Base-by-base conservation (phyloP, 768 basidiomycete species). In the Russula abietina region DNA sequence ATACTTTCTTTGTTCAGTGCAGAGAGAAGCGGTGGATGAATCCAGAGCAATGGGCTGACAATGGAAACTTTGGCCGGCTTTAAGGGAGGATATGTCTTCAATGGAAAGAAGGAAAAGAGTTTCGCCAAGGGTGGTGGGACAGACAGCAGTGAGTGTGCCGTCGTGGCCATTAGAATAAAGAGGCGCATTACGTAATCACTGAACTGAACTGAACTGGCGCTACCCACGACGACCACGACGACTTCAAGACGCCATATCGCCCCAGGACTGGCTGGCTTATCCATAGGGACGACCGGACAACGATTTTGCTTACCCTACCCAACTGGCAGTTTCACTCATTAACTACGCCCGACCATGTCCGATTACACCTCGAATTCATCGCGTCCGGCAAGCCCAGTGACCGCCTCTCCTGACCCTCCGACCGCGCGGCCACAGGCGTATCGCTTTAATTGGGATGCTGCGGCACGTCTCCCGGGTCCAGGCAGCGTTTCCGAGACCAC, bases 391-490 rank as follows among this genome's bases (percentile, higher is more conserved):
- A 81, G 84, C 4, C 84, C 86, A 41, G 73, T 81, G 55, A 77
- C 76, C 45, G 75, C 77, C 9, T 73, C 80, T 24, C 75, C 79
- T 69, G 72, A 75, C 32, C 69, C 79, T 22, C 73, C 76, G 24
- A 75, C 81, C 55, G 76, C 85, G 14, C 80, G 81, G 9, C 82
- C 84, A 5, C 36, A 24, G 1, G 61, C 67, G 17, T 91, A 85
- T 73, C 77, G 89, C 66, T 90, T 91, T 74, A 84, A 81, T 43
- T 92, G 88, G 87, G 90, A 91, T 69, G 78, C 80, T 11, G 70
- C 83, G 16, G 72, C 80, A 45, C 79, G 79, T 60, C 78, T 75
- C 57, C 78, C 74, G 57, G 88, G 89, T 4, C 88, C 89, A 38
- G 85, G 81, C 54, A 91, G 89, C 71, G 80, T 78, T 19, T 86